Evolutionary conservation across 257 asterid genomes (phyloP).

Genomic region (Cynanchum wilfordii): DNA sequence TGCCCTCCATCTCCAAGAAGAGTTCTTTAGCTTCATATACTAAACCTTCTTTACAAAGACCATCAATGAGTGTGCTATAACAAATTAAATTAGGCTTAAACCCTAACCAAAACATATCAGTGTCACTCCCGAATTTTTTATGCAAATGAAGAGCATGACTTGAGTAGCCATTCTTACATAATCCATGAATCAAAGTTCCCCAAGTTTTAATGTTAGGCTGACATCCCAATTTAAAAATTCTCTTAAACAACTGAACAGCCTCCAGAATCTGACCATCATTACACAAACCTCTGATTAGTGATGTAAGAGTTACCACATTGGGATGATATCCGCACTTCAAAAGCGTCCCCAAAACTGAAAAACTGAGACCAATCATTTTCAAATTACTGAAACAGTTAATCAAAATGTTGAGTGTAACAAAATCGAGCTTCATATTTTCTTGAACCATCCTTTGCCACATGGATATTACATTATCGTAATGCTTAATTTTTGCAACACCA

Average conservation of each 20-base stretch:
- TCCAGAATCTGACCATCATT: constrained; percentile 40
- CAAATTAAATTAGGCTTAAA: constrained; percentile 48
- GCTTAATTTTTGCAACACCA: constrained; percentile 46
- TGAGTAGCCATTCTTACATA: constrained; percentile 62
- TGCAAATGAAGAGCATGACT: constrained; percentile 53
- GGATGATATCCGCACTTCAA: constrained; percentile 58
- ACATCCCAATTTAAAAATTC: constrained; percentile 38
- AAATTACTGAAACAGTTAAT: constrained; percentile 51
- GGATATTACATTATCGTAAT: constrained; percentile 27
- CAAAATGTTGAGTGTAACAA: constrained; percentile 47
- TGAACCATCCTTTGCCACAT: constrained; percentile 45
- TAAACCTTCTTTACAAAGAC: constrained; percentile 57
- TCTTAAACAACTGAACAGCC: constrained; percentile 46
- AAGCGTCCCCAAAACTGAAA: constrained; percentile 52
- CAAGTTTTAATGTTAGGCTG: constrained; percentile 45
- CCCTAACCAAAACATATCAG: constrained; percentile 23
- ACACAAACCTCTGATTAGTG: constrained; percentile 64
- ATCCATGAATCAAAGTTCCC: constrained; percentile 58
- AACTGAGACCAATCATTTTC: constrained; percentile 39
- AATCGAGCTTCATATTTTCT: constrained; percentile 39
- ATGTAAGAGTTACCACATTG: constrained; percentile 43
- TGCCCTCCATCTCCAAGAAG: constrained; percentile 54
- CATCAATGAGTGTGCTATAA: constrained; percentile 53
- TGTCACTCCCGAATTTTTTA: constrained; percentile 34
- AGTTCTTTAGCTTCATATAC: constrained; percentile 46